Evolutionary conservation across 2,329 filamentous ascomycete species (phyloP), one percentile per base, ranked within the genome.

Genomic region (Didymella pomorum): DNA sequence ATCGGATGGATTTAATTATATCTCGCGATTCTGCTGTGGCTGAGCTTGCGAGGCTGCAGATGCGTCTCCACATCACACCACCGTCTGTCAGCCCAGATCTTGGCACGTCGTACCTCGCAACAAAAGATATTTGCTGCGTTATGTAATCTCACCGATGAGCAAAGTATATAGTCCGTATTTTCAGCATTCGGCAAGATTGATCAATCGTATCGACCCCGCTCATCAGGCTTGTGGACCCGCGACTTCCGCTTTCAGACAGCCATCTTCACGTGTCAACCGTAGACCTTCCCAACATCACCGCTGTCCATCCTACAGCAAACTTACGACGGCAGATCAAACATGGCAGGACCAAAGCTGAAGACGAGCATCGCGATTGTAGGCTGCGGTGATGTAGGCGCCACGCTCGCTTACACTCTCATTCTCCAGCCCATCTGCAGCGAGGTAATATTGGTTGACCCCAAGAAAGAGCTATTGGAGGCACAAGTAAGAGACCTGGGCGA

Each of bases 401-500:
- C 82, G 2, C 79, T 81, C 48, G 82, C 83, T 21, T 82, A 82
- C 62, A 80, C 81, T 4, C 77, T 86, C 3, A 79, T 85, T 55
- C 76, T 84, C 7, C 77, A 79, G 56, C 81, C 80, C n/a, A 74
- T 84, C 39, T 80, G 80, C 23, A 75, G 73, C 53, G 82, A 86
- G 60, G 74, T 86, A 11, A 78, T 86, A n/a, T 74, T 86, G 3
- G 80, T 85, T 20, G 84, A 86, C 63, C 77, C 79, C 25, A 80
- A 84, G 60, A 75, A 76, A 29, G 73, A 76, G 4, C 61, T 80
- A 25, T 74, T 82, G 53, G 77, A 82, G 67, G 82, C 77, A 25
- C 82, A 83, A 71, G 82, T 84, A 3, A 76, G 79, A 49, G 84
- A 86, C 68, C 79, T 86, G 14, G 76, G 77, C 21, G 84, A 86